These are phyloP conservation scores for Nymphaea colorata DNA, from an alignment of 164 flowering plant species.

Conservation along the genomic window DNA sequence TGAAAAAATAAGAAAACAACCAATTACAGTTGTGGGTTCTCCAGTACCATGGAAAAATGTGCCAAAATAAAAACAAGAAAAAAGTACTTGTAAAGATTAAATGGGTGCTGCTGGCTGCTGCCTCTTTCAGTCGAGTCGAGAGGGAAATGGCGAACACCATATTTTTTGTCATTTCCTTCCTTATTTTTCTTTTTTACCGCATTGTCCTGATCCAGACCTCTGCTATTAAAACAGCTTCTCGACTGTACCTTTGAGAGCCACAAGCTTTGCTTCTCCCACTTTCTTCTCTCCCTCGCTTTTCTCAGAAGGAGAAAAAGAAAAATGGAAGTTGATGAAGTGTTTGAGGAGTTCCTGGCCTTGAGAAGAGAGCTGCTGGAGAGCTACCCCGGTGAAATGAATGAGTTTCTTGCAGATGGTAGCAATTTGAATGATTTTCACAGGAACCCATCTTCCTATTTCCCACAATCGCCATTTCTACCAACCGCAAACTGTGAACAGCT, in stretches of 20 bases:
- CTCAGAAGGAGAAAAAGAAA: not conserved
- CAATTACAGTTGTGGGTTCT: not conserved
- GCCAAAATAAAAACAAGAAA: not conserved
- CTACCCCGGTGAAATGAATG: conserved; percentile 18
- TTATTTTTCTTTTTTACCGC: not conserved
- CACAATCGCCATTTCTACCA: not conserved
- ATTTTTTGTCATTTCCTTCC: not conserved
- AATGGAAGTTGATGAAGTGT: not conserved
- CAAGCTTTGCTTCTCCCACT: not conserved
- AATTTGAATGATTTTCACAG: conserved; percentile 30
- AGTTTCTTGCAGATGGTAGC: conserved; percentile 27
- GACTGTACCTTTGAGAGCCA: not conserved
- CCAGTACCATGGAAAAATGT: not conserved
- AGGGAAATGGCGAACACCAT: not conserved
- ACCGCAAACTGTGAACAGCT: not conserved
- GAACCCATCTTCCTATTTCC: conserved; percentile 8
- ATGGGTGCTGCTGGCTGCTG: not conserved
- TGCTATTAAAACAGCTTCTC: not conserved
- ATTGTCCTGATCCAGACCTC: not conserved
- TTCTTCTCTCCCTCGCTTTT: not conserved
- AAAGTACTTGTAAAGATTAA: not conserved
- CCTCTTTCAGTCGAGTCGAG: not conserved
- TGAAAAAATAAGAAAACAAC: not conserved
- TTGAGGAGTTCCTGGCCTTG: conserved; percentile 43
- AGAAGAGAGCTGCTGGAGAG: conserved; percentile 24